Percentiles rank a stretch among this genome's conserved stretches.
phyloP scores from a whole-genome alignment of 768 basidiomycete species.

The Multifurca ochricompacta region DNA sequence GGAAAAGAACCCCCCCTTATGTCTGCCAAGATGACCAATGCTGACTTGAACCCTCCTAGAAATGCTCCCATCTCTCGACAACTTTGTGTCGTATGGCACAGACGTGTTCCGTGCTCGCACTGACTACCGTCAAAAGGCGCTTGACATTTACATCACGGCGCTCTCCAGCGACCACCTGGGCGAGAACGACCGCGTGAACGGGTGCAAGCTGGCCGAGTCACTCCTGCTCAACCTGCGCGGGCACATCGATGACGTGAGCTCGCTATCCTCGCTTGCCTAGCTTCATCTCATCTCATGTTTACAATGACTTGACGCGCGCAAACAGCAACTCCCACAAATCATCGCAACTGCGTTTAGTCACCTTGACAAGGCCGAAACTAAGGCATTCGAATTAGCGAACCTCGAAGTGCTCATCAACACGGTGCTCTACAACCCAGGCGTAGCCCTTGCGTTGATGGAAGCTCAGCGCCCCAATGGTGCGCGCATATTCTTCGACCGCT shows the following conservation, averaged over 20 bases:
- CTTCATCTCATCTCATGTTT: background rate
- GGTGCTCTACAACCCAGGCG: conserved; percentile 75
- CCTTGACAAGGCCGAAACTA: conserved; percentile 55
- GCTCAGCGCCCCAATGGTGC: conserved; percentile 47
- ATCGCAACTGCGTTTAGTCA: conserved; percentile 52
- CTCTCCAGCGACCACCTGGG: conserved; percentile 67
- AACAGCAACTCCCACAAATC: conserved; percentile 56
- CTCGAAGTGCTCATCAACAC: conserved; percentile 78
- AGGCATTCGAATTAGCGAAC: conserved; percentile 62
- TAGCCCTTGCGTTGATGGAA: conserved; percentile 72
- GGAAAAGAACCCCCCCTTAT: background rate
- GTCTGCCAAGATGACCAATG: background rate
- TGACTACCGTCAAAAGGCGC: conserved; percentile 71
- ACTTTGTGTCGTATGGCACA: conserved; percentile 78
- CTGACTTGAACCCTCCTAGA: conserved; percentile 34
- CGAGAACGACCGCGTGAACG: conserved; percentile 77
- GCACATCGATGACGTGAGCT: conserved; percentile 64
- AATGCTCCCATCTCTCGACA: conserved; percentile 83
- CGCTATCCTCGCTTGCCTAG: background rate
- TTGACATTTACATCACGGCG: conserved; percentile 77
- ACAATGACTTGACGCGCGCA: conserved; percentile 6
- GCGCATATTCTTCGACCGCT: conserved; percentile 73
- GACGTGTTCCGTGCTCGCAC: conserved; percentile 64
- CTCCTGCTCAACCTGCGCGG: conserved; percentile 75
- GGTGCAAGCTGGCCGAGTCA: conserved; percentile 79